Percentiles rank a stretch among this genome's conserved stretches.
These are phyloP conservation scores for Starmerella sirachaensis DNA, from an alignment of 805 yeast species.

Conservation along the genomic window DNA sequence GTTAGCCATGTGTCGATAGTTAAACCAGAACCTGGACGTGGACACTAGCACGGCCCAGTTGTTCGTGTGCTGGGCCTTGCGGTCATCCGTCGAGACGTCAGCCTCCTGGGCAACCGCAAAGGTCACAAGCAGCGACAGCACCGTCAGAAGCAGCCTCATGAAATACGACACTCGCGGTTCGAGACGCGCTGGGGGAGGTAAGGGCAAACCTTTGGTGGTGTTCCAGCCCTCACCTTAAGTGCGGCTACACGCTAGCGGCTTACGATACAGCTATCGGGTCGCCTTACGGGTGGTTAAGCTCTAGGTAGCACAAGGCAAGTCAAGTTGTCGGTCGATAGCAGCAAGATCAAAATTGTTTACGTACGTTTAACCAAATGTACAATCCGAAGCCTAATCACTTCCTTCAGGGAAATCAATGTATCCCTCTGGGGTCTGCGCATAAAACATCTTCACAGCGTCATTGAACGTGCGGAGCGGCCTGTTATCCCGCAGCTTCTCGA, in stretches of 20 bases:
- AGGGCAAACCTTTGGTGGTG: no score
- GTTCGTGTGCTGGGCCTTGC: constrained; percentile 38
- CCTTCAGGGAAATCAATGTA: constrained; percentile 30
- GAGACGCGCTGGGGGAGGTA: no score
- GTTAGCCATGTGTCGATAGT: constrained; percentile 95
- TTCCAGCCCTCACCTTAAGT: no score
- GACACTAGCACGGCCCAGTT: constrained; percentile 86
- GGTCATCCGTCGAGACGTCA: neutral
- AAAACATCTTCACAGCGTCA: constrained; percentile 33
- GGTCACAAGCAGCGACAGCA: constrained; percentile 1
- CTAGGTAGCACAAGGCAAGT: no score
- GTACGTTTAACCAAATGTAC: no score
- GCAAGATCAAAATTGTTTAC: no score
- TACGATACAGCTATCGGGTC: no score
- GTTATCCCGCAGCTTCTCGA: constrained; percentile 31
- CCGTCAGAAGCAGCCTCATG: constrained; percentile 1
- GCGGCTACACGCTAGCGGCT: no score
- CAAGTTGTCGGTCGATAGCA: no score
- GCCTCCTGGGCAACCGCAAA: neutral
- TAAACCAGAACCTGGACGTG: constrained; percentile 96
- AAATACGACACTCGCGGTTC: no score
- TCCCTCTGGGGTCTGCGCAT: constrained; percentile 31
- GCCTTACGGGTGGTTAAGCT: no score
- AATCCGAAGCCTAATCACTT: constrained; percentile 2
- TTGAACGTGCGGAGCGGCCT: constrained; percentile 25